phyloP scores from a whole-genome alignment of 1,284 basidiomycete species.

The Stereum hirsutum region DNA sequence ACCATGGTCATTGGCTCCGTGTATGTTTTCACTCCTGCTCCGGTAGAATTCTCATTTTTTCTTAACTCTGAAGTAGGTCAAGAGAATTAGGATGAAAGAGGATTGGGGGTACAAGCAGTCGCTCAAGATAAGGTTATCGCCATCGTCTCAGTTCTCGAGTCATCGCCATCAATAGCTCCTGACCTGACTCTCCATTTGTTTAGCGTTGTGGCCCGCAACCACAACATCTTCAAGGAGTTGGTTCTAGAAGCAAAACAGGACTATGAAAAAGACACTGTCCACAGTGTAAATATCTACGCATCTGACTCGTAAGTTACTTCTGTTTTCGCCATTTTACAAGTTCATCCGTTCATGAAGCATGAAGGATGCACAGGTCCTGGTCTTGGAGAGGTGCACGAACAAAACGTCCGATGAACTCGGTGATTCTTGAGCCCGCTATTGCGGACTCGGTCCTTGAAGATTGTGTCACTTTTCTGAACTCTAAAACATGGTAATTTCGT shows the following conservation, averaged over 20 bases:
- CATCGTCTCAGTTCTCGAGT: conserved; percentile 10
- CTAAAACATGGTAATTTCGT: conserved; percentile 67
- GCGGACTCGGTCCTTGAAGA: conserved; percentile 82
- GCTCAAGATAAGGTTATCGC: conserved; percentile 76
- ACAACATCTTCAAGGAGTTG: conserved; percentile 75
- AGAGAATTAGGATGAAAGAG: conserved; percentile 77
- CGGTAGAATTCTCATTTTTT: conserved; percentile 16
- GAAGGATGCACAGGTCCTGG: conserved; percentile 65
- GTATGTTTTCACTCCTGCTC: conserved; percentile 39
- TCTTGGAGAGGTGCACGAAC: conserved; percentile 80
- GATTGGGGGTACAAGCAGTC: conserved; percentile 60
- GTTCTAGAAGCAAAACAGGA: conserved; percentile 78
- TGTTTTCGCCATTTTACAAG: conserved; percentile 4
- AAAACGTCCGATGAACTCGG: conserved; percentile 80
- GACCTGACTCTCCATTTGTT: too few relatives aligned
- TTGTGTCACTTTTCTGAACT: conserved; percentile 75
- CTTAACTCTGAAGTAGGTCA: too few relatives aligned
- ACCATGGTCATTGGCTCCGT: conserved; percentile 77
- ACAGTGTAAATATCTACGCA: conserved; percentile 79
- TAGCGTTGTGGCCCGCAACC: conserved; percentile 80
- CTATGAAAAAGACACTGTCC: conserved; percentile 81
- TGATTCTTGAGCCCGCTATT: conserved; percentile 75
- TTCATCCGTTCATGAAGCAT: conserved; percentile 7
- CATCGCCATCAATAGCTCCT: conserved; percentile 12
- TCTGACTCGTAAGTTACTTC: conserved; percentile 63